A percentile compares a stretch with the other conserved stretches of the same genome.
Evolutionary conservation across 352 stramenopile species (phyloP).

Genomic region (Thraustochytrium striatum): DNA sequence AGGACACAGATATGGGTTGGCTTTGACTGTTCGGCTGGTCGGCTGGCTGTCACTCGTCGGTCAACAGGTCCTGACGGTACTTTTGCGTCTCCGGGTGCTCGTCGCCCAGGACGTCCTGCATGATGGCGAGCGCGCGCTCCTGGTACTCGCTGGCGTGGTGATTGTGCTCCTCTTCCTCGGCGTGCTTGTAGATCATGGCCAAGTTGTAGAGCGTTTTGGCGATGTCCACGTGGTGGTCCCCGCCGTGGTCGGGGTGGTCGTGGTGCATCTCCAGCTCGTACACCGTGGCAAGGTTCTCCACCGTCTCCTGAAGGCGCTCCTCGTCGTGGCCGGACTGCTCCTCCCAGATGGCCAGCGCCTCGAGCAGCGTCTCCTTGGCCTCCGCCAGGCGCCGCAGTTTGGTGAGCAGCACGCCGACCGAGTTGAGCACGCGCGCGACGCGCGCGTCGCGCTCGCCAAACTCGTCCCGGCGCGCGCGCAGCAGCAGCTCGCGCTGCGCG

Average conservation of each 20-base stretch:
- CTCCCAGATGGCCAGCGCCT: constrained; percentile 31
- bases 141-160: not conserved
- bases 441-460: not conserved
- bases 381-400: not conserved
- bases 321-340: not conserved
- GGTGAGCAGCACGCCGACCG: not conserved
- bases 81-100: constrained; percentile 37
- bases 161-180: not conserved
- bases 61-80: constrained; percentile 12
- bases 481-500: not conserved
- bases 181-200: constrained; percentile 25
- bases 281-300: constrained; percentile 12
- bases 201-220: constrained; percentile 8
- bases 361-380: constrained; percentile 16
- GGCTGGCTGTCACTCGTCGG: not conserved
- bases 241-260: not conserved
- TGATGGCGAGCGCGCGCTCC: not conserved
- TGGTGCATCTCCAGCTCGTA: constrained; percentile 27
- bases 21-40: no score
- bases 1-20: no score
- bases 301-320: not conserved
- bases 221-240: not conserved
- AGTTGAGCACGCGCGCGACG: not conserved
- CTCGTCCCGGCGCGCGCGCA: not conserved
- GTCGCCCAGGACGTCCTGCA: constrained; percentile 18